Percentiles rank a stretch among this genome's conserved stretches.
phyloP scores from a whole-genome alignment of 495 filamentous ascomycete genomes.

The Tuber melanosporum region DNA sequence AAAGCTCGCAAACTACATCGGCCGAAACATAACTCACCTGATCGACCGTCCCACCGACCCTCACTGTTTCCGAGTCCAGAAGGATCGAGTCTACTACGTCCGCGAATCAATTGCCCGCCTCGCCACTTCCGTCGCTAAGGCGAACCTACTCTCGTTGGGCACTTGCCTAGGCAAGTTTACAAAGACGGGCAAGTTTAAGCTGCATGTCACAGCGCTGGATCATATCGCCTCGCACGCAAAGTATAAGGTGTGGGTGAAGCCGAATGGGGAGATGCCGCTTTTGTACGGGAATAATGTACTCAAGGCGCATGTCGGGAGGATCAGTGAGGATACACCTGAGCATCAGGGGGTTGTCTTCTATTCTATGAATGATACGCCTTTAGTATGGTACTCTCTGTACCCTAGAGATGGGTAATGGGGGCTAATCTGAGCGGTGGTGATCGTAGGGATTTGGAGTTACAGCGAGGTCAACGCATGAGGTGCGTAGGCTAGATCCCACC shows the following conservation, averaged over 20 bases:
- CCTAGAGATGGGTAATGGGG: background rate
- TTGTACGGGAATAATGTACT: conserved; percentile 84
- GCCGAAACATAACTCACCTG: conserved; percentile 68
- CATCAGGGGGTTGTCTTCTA: conserved; percentile 71
- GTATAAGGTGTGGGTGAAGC: conserved; percentile 90
- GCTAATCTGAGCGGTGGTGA: conserved; percentile 7
- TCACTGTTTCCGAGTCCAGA: conserved; percentile 74
- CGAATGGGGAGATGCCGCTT: conserved; percentile 92
- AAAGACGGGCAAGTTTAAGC: conserved; percentile 81
- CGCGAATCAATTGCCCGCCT: conserved; percentile 79
- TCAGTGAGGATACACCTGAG: conserved; percentile 77
- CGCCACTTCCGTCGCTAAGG: conserved; percentile 73
- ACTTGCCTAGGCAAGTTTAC: conserved; percentile 85
- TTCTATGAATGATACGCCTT: conserved; percentile 66
- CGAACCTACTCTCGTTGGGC: conserved; percentile 73
- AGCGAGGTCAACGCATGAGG: conserved; percentile 73
- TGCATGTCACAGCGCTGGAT: conserved; percentile 77
- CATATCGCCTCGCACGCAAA: conserved; percentile 81
- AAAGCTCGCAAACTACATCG: conserved; percentile 67
- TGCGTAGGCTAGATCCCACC: conserved; percentile 76
- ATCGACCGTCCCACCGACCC: conserved; percentile 65
- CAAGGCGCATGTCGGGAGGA: conserved; percentile 85
- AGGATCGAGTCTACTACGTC: conserved; percentile 77
- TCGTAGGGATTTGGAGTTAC: conserved; percentile 72
- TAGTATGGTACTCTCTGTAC: conserved; percentile 48